These are phyloP conservation scores for Paraphaeosphaeria sporulosa DNA, from an alignment of 2,329 filamentous ascomycete species.

Conservation along the genomic window DNA sequence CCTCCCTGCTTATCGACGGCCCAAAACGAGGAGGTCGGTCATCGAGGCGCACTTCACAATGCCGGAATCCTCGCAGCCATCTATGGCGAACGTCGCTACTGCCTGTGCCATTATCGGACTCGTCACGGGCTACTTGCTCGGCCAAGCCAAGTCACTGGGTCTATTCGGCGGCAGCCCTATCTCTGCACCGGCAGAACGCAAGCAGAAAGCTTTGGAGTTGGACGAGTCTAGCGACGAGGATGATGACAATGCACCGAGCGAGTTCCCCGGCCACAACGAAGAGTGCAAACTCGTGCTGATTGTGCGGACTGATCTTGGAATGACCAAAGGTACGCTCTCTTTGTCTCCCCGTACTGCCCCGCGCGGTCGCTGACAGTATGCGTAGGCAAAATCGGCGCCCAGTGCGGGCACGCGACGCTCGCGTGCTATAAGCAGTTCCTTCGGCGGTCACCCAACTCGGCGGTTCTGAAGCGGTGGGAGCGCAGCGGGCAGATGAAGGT, in stretches of 20 bases:
- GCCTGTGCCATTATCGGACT: conserved; percentile 78
- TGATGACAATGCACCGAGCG: conserved; percentile 45
- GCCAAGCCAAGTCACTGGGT: conserved; percentile 72
- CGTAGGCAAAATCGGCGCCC: conserved; percentile 93
- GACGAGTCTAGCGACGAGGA: conserved; percentile 44
- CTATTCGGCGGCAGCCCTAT: conserved; percentile 67
- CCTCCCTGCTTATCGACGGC: too few relatives aligned
- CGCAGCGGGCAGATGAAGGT: conserved; percentile 88
- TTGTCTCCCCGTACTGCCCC: background rate
- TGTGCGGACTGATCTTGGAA: conserved; percentile 91
- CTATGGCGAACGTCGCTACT: conserved; percentile 68
- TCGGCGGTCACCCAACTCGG: conserved; percentile 61
- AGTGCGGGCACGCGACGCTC: conserved; percentile 94
- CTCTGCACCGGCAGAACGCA: conserved; percentile 33
- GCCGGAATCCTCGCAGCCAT: conserved; percentile 56
- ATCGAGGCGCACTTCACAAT: conserved; percentile 17
- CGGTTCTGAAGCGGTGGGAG: conserved; percentile 85
- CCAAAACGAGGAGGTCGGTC: too few relatives aligned
- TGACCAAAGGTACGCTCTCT: conserved; percentile 82
- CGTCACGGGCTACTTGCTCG: conserved; percentile 77
- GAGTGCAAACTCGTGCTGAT: conserved; percentile 95
- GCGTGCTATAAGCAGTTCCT: conserved; percentile 92
- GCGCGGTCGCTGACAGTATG: conserved; percentile 8
- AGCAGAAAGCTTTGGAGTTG: conserved; percentile 28
- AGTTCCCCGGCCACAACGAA: conserved; percentile 65